These are phyloP conservation scores for Penicillium pulvis DNA, from an alignment of 495 filamentous ascomycete species.

Conservation along the genomic window DNA sequence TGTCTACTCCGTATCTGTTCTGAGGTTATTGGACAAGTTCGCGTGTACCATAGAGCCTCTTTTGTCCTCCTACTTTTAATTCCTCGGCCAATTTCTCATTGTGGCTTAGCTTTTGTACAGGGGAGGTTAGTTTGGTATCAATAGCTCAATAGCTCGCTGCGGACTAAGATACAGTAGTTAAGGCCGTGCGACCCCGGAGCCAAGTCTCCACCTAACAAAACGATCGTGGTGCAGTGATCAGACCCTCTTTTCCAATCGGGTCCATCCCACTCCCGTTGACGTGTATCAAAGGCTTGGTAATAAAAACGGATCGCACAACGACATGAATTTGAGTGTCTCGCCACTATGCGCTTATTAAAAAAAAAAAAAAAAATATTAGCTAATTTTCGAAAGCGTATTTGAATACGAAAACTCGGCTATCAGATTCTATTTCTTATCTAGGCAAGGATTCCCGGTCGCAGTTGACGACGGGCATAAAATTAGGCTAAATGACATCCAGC, in stretches of 20 bases:
- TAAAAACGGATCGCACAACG: background rate
- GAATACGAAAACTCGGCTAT: too few species aligned
- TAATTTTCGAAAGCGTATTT: background rate
- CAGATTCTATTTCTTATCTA: background rate
- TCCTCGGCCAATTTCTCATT: background rate
- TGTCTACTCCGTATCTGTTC: background rate
- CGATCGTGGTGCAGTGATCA: too few species aligned
- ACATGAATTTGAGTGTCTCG: too few species aligned
- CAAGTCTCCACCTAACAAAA: too few species aligned
- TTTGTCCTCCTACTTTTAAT: background rate
- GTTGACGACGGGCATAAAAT: background rate
- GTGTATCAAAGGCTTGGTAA: background rate
- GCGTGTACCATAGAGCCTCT: slow-evolving; percentile 18
- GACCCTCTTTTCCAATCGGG: background rate
- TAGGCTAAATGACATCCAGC: background rate
- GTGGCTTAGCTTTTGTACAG: background rate
- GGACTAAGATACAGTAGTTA: background rate
- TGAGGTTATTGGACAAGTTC: background rate
- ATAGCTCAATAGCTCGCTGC: background rate
- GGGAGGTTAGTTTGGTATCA: background rate
- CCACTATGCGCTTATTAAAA: too few species aligned
- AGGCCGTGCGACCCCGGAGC: background rate
- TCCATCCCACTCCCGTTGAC: background rate
- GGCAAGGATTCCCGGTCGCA: background rate
- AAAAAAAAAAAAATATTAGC: too few species aligned